These are phyloP conservation scores for Eimeria acervulina DNA, from an alignment of 169 alveolate species.

Conservation along the genomic window DNA sequence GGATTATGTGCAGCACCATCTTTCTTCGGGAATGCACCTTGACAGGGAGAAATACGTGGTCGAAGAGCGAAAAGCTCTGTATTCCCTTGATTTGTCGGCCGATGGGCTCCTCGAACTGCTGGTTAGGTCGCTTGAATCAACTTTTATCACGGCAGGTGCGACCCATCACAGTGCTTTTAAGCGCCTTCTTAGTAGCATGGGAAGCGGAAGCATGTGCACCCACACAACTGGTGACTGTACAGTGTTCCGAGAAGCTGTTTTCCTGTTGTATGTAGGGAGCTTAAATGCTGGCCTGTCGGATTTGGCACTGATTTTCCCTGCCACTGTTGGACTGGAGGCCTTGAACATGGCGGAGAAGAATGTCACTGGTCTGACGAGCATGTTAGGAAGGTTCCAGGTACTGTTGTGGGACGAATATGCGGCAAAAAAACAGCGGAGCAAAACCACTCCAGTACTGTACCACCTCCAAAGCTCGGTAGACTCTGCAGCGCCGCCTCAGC, in stretches of 20 bases:
- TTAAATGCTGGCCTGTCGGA: conserved; percentile 50
- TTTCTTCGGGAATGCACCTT: conserved; percentile 41
- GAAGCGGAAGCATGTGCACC: neutral
- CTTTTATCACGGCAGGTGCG: conserved; percentile 62
- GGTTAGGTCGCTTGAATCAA: conserved; percentile 53
- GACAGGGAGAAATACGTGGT: conserved; percentile 10
- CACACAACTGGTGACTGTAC: neutral
- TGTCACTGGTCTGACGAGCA: conserved; percentile 57
- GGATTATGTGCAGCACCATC: conserved; percentile 57
- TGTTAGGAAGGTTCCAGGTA: conserved; percentile 34
- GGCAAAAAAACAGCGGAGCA: neutral
- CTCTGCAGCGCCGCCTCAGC: neutral
- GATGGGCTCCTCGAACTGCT: conserved; percentile 21
- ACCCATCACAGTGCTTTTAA: neutral
- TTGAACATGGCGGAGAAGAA: conserved; percentile 62
- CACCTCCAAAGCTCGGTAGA: neutral
- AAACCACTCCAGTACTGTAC: neutral
- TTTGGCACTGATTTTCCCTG: conserved; percentile 25
- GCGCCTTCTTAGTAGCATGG: neutral
- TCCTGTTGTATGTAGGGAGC: neutral
- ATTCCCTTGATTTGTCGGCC: conserved; percentile 51
- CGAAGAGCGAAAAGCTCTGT: conserved; percentile 5
- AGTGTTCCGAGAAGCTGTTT: neutral
- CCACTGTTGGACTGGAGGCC: conserved; percentile 54
- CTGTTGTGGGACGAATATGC: conserved; percentile 69